phyloP scores from a whole-genome alignment of 768 basidiomycete genomes.

The Xanthoconium stramineum region DNA sequence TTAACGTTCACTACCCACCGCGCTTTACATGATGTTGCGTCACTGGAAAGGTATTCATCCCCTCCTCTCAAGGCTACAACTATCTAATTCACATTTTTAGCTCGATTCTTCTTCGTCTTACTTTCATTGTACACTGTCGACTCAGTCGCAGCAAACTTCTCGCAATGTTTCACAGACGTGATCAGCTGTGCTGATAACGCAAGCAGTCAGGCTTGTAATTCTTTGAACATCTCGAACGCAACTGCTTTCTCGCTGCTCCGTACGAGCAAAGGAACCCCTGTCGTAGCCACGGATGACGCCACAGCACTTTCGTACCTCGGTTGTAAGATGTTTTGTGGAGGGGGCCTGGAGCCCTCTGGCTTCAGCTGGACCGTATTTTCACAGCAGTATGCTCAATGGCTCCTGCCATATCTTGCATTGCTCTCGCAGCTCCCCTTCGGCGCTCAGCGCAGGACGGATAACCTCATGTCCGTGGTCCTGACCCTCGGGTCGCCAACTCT shows the following conservation, averaged over 20 bases:
- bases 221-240: background rate
- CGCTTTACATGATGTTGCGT: slow-evolving; percentile 8
- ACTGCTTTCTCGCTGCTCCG: slow-evolving; percentile 13
- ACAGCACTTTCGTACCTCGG: slow-evolving; percentile 10
- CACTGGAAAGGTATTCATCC: slow-evolving; percentile 5
- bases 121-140: background rate
- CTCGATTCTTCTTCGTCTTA: background rate
- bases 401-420: no score
- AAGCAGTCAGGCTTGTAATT: slow-evolving; percentile 1
- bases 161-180: no score
- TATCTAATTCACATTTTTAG: slow-evolving; percentile 6
- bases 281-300: background rate
- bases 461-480: no score
- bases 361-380: slow-evolving; percentile 23
- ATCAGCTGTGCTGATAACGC: slow-evolving; percentile 5
- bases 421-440: no score
- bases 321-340: slow-evolving; percentile 14
- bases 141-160: slow-evolving; percentile 4
- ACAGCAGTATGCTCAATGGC: no score
- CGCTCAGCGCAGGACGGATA: no score
- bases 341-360: slow-evolving; percentile 19
- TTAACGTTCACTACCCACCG: no score
- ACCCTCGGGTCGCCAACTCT: no score
- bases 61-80: background rate
- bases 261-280: no score